Evolutionary conservation across 345 rosid species (phyloP), one percentile per base, ranked within the genome.

Genomic region (Pistacia vera): DNA sequence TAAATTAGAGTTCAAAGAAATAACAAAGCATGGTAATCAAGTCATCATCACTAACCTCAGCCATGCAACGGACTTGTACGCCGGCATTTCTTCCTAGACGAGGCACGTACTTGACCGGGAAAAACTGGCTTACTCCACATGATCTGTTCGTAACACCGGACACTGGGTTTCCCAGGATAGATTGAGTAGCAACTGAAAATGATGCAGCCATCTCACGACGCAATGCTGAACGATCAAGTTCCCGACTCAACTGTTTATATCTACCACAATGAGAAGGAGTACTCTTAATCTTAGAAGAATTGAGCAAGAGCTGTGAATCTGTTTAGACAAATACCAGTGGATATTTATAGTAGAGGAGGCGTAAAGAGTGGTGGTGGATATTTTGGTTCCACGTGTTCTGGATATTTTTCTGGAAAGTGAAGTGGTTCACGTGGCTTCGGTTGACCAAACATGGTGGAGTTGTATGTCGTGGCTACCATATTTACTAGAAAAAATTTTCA

Each of bases 131-230:
- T 60, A 74, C 77, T 46, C 77, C 73, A 3, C 71, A 75, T 70
- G 48, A 38, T 79, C 77, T 79, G 61, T 13, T 76, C 4, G 74
- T 38, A 33, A 78, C 72, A 22, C 77, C 70, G n/a, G 79, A 28
- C 2, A 80, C 69, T 0, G 92, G 89, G 30, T 78, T 77, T 0
- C 83, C 81, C 0, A 88, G 78, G 71, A 86, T 75, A 1, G 92
- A 77, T 25, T 88, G 95, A 85, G 88, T 75, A 44, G 70, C 66
- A 6, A 71, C 54, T 0, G 86, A 70, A 6, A 71, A 63, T 0
- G 86, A 70, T 14, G 85, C 75, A 49, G 91, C 87, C 89, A 91
- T 89, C 60, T 58, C 49, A 25, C 25, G 25, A 25, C 25, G 25
- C 25, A 25, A 25, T 25, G 25, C 25, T 25, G 25, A 25, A 25